Evolutionary conservation across 768 basidiomycete genomes (phyloP).

Genomic region (Suillus decipiens): DNA sequence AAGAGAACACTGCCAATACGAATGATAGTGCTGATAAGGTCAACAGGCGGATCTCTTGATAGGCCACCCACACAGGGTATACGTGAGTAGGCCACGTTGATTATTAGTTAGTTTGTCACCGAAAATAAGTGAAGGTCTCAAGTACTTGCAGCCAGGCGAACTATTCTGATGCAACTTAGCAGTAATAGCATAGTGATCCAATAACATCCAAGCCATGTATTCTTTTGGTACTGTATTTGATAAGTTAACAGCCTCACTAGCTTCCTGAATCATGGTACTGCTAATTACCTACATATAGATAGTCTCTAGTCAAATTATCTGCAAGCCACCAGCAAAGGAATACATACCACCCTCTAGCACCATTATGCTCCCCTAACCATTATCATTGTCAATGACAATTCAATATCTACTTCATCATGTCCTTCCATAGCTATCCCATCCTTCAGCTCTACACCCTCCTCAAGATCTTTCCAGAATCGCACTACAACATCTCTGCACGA

Average conservation of each 20-base stretch:
- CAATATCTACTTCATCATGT: conserved; percentile 33
- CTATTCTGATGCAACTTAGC: not conserved
- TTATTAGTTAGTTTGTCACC: not conserved
- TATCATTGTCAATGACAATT: conserved; percentile 37
- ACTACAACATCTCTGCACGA: conserved; percentile 27
- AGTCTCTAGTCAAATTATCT: not conserved
- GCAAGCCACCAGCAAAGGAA: not conserved
- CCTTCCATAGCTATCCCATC: conserved; percentile 22
- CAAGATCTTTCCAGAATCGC: conserved; percentile 60
- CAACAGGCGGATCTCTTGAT: no score
- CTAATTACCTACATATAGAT: not conserved
- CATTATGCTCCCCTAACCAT: conserved; percentile 15
- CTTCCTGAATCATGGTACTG: not conserved
- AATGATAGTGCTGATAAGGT: no score
- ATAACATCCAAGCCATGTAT: not conserved
- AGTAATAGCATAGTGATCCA: not conserved
- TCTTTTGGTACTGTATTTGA: no score
- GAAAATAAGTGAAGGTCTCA: not conserved
- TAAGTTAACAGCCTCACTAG: not conserved
- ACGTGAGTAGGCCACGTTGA: not conserved
- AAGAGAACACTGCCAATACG: no score
- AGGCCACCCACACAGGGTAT: no score
- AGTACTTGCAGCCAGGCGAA: not conserved
- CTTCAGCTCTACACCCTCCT: conserved; percentile 37
- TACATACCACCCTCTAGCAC: not conserved